Conservation (phyloP, 306 rosid genomes). For the Vicia sativa region DNA sequence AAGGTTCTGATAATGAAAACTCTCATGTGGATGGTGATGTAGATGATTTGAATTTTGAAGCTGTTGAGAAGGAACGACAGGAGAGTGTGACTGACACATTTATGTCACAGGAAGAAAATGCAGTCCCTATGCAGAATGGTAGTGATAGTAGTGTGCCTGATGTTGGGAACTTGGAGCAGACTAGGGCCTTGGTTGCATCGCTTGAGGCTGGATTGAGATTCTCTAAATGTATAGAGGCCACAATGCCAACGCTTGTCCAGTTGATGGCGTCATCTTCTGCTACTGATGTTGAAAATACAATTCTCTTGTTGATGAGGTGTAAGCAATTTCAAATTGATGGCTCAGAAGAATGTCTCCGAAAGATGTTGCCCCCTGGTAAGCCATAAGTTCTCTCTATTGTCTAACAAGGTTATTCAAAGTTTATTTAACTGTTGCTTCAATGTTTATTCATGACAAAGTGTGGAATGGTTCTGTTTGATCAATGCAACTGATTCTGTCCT, state of each 20-base stretch:
- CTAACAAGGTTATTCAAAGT: constrained; percentile 21
- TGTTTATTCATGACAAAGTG: constrained; percentile 16
- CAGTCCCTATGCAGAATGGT: constrained; percentile 52
- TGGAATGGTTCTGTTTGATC: background rate
- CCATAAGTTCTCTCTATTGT: constrained; percentile 27
- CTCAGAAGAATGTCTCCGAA: constrained; percentile 86
- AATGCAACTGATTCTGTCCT: background rate
- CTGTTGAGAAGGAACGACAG: constrained; percentile 50
- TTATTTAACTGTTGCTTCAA: constrained; percentile 25
- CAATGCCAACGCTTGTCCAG: constrained; percentile 85
- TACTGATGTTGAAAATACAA: constrained; percentile 90
- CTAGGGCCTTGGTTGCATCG: constrained; percentile 94
- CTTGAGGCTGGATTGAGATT: constrained; percentile 92
- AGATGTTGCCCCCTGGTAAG: constrained; percentile 93
- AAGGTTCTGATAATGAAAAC: constrained; percentile 52
- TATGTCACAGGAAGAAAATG: constrained; percentile 57
- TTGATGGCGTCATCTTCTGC: constrained; percentile 95
- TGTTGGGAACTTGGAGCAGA: constrained; percentile 94
- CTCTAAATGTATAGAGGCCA: constrained; percentile 72
- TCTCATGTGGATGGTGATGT: constrained; percentile 62
- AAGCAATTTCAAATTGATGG: constrained; percentile 95
- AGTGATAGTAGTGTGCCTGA: constrained; percentile 67
- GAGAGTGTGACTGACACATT: constrained; percentile 80
- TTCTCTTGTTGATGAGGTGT: constrained; percentile 92
- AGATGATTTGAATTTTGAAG: constrained; percentile 47